These are phyloP conservation scores for Elaeagnus macrophylla DNA, from an alignment of 306 rosid genomes.

Conservation along the genomic window DNA sequence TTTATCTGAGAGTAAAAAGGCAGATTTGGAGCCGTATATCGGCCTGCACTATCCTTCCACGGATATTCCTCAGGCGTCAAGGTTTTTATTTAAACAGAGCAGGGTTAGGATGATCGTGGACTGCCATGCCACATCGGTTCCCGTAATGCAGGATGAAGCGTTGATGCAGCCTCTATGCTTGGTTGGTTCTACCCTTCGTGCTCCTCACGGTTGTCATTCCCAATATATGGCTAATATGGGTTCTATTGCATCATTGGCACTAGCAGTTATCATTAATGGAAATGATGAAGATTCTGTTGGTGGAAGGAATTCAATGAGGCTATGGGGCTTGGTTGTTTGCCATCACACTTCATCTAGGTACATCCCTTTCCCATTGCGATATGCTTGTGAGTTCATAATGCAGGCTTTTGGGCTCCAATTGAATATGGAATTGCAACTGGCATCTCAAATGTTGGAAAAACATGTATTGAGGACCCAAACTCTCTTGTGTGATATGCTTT, in stretches of 20 bases:
- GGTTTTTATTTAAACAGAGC: constrained; percentile 77
- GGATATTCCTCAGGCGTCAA: constrained; percentile 74
- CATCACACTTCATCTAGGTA: constrained; percentile 64
- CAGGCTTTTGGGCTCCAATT: constrained; percentile 76
- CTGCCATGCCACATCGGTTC: constrained; percentile 61
- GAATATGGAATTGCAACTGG: constrained; percentile 62
- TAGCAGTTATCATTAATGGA: constrained; percentile 50
- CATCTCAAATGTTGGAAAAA: constrained; percentile 61
- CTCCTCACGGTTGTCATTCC: constrained; percentile 66
- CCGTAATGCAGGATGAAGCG: constrained; percentile 47
- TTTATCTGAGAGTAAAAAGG: constrained; percentile 63
- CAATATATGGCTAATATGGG: constrained; percentile 81
- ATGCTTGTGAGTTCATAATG: constrained; percentile 78
- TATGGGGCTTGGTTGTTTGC: constrained; percentile 88
- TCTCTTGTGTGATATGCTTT: constrained; percentile 75
- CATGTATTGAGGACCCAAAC: constrained; percentile 57
- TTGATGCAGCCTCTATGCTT: constrained; percentile 57
- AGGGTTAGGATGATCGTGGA: constrained; percentile 63
- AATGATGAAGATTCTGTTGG: constrained; percentile 8
- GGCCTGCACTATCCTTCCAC: constrained; percentile 85
- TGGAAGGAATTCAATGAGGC: constrained; percentile 28
- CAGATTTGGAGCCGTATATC: constrained; percentile 62
- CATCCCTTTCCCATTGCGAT: constrained; percentile 77
- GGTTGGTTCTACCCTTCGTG: constrained; percentile 74
- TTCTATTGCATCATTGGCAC: constrained; percentile 56